Evolutionary conservation across 176 grass and related monocot genomes (phyloP), one percentile per base, ranked within the genome.

Genomic region (Otatea glauca): DNA sequence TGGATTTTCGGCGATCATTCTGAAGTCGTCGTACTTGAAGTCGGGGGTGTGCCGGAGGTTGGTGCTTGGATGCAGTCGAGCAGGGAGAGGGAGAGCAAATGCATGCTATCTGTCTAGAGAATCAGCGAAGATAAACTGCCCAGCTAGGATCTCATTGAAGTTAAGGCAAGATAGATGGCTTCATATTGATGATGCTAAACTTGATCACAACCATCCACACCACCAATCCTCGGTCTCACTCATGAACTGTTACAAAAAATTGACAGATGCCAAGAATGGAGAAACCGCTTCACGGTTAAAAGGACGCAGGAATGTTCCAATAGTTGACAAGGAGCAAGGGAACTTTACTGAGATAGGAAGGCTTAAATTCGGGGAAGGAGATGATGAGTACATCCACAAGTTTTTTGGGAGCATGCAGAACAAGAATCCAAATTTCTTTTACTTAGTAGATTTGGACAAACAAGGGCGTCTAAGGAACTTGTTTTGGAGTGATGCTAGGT

Each of bases 141-240:
- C 92, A 41, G 91, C 96, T 9, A 95, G 87, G 72, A 89, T 96
- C 54, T 89, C 89, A 4, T 79, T 95, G 55, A 99, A 95, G 77
- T 80, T 99, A 65, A 85, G 92, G 89, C 87, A 89, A 77, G 96
- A 99, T 71, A 91, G 96, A 47, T 94, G 94, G 75, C 84, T 99
- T 77, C 96, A 99, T 87, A 82, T 96, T 17, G 88, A 88, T 55
- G 88, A 90, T 21, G 78, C 82, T 76, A 83, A 90, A 81, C 88
- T 96, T 4, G 91, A 99, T 15, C 96, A 99, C 85, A 99, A 99
- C 68, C 96, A 99, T 94, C 83, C 76, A 53, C 72, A 92, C n/a
- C 84, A 94, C 65, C 96, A 94, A 18, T 87, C 90, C 12, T 80
- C 90, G 3, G 75, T 70, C 39, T 71, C 83, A 59, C 78, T 84